phyloP scores from a whole-genome alignment of 2,329 filamentous ascomycete species.

The Dactylellina drechsleri region DNA sequence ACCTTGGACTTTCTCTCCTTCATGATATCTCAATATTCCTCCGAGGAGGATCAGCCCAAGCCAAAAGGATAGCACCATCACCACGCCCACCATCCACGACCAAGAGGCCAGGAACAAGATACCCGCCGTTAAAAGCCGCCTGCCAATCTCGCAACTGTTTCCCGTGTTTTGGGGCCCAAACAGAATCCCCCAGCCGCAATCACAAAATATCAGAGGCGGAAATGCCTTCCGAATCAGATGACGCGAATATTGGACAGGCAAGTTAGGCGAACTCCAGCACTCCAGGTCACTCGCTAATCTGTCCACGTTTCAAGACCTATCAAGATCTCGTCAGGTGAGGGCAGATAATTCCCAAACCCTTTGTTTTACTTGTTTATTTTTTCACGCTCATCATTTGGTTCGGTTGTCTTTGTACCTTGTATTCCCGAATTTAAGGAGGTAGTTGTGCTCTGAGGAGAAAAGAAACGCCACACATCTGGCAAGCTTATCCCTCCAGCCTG shows the following conservation, averaged over 20 bases:
- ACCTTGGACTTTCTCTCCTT: too few species aligned
- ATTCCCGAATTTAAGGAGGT: neutral
- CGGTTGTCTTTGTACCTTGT: neutral
- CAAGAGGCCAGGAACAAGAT: neutral
- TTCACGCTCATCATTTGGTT: neutral
- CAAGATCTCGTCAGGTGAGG: conserved; percentile 55
- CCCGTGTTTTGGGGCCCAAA: too few species aligned
- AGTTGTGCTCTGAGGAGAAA: conserved; percentile 2
- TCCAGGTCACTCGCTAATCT: conserved; percentile 45
- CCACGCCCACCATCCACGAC: conserved; percentile 9
- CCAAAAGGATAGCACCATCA: conserved; percentile 13
- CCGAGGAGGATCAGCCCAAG: neutral
- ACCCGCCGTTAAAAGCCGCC: neutral
- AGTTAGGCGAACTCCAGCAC: conserved; percentile 49
- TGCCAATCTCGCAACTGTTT: conserved; percentile 10
- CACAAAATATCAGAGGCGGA: too few species aligned
- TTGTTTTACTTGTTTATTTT: neutral
- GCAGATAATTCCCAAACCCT: conserved; percentile 9
- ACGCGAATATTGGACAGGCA: conserved; percentile 49
- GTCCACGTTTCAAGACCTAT: conserved; percentile 44
- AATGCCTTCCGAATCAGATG: conserved; percentile 53
- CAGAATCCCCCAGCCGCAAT: too few species aligned
- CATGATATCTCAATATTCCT: too few species aligned
- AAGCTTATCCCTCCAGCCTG: too few species aligned
- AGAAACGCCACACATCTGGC: too few species aligned